Evolutionary conservation across 2,329 filamentous ascomycete genomes (phyloP).

Genomic region (Amesomyces nigricolor): DNA sequence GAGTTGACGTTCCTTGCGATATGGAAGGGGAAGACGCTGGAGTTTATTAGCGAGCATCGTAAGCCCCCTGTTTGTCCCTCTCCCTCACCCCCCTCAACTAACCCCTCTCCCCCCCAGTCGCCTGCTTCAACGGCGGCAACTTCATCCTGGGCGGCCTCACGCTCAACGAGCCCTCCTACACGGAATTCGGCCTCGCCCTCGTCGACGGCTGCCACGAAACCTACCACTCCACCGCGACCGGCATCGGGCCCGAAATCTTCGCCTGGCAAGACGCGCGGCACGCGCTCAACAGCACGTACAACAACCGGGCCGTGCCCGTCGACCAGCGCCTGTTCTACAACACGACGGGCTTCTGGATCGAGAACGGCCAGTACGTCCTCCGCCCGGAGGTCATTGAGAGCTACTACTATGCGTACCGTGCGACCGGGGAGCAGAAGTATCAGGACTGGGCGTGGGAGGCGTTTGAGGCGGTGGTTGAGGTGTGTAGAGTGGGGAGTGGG

Average conservation of each 20-base stretch:
- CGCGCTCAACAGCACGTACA: constrained; percentile 30
- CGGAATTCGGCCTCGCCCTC: constrained; percentile 67
- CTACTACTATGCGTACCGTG: constrained; percentile 80
- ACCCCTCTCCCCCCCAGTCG: constrained; percentile 43
- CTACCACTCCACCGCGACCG: constrained; percentile 61
- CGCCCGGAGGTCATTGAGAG: constrained; percentile 79
- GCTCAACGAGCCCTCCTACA: constrained; percentile 59
- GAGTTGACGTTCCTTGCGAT: constrained; percentile 67
- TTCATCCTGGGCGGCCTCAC: constrained; percentile 76
- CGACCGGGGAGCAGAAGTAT: constrained; percentile 69
- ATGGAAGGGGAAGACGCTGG: constrained; percentile 43
- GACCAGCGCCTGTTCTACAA: constrained; percentile 56
- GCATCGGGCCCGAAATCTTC: constrained; percentile 73
- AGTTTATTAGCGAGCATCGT: constrained; percentile 47
- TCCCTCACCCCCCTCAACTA: background rate
- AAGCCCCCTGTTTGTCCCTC: constrained; percentile 26
- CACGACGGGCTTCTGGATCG: constrained; percentile 66
- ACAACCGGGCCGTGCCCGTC: constrained; percentile 40
- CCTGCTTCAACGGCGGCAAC: constrained; percentile 79
- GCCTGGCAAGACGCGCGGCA: constrained; percentile 49
- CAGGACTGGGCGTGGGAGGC: constrained; percentile 81
- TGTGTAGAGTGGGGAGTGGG: constrained; percentile 58
- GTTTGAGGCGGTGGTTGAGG: constrained; percentile 62
- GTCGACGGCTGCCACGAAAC: constrained; percentile 69
- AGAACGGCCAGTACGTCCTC: constrained; percentile 55